phyloP scores from a whole-genome alignment of 2,329 filamentous ascomycete genomes.

The Pyrenochaeta sp. region DNA sequence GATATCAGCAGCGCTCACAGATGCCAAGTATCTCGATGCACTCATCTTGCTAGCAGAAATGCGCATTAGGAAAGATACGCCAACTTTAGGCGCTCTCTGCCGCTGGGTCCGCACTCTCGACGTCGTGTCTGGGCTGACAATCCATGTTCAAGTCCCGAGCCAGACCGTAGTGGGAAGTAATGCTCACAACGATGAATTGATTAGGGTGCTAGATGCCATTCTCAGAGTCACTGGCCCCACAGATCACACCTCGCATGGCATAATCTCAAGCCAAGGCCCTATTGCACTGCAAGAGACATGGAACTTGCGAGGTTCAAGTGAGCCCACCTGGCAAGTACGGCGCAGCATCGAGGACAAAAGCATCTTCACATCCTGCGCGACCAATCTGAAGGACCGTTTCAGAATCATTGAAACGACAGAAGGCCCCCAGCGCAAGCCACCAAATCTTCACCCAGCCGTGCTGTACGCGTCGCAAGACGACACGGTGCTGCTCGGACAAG shows the following conservation, averaged over 20 bases:
- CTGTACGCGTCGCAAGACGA: constrained; percentile 68
- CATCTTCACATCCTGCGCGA: constrained; percentile 39
- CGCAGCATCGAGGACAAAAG: constrained; percentile 66
- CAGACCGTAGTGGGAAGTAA: constrained; percentile 37
- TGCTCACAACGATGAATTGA: constrained; percentile 60
- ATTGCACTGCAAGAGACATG: constrained; percentile 68
- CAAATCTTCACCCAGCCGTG: constrained; percentile 71
- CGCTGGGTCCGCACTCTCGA: constrained; percentile 77
- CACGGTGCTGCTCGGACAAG: constrained; percentile 59
- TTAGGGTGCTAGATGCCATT: constrained; percentile 69
- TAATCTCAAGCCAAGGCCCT: constrained; percentile 47
- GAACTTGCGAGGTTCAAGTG: constrained; percentile 60
- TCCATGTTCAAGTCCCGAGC: constrained; percentile 55
- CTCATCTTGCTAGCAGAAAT: constrained; percentile 72
- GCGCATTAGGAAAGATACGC: constrained; percentile 69
- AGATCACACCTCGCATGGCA: constrained; percentile 53
- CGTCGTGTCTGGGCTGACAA: constrained; percentile 70
- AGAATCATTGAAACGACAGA: constrained; percentile 68
- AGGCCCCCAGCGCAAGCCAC: constrained; percentile 68
- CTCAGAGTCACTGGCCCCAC: constrained; percentile 69
- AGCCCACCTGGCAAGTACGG: constrained; percentile 57
- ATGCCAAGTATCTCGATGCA: constrained; percentile 71
- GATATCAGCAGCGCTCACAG: constrained; percentile 70
- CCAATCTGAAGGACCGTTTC: constrained; percentile 50
- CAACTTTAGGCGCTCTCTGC: constrained; percentile 72